Base-by-base conservation (phyloP, 2,329 filamentous ascomycete species). In the Trichoderma sp. region DNA sequence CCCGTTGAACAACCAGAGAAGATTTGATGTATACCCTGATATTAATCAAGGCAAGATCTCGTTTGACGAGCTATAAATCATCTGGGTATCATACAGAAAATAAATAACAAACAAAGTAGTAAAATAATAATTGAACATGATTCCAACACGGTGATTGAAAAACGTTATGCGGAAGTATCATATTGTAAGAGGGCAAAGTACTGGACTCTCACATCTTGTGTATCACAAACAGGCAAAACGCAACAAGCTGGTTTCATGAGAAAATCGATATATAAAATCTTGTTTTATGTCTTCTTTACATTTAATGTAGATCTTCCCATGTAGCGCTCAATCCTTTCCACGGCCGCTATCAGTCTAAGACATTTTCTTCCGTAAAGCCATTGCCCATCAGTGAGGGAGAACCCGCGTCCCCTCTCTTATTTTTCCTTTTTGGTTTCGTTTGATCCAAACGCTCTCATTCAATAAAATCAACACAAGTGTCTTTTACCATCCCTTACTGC, bases 1-100 rank as follows among this genome's bases (percentile, higher is more conserved):
- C 75, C 96, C 96, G 3, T 85, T 98, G 68, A 90, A 91, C 77
- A 88, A 87, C 20, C 96, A 99, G 86, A 88, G 96, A 77, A 86
- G 96, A 75, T 99, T 97, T 80, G 96, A 99, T 81, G 92, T 99
- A 23, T 99, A 99, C 81, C 92, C 94, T 0, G 95, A 99, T 85
- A 90, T 99, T 36, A 94, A 90, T 77, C 82, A 88, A 77, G 91
- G 88, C 1, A 83, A 85, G 13, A 66, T 72, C 20, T 58, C 26
- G 6, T 69, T 69, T 69, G 71, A 72, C 32, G 53, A 70, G 36
- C 30, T 61, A 3, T 69, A 20, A 28, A 62, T n/a, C 13, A 34
- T n/a, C 6, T 20, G 6, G 1, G 9, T 1, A 12, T 63, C 12
- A 34, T 28, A 15, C 5, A 23, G 20, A 53, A 3, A 53, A 53